Conservation (phyloP, 495 filamentous ascomycete species). For the Articulospora tetracladia region DNA sequence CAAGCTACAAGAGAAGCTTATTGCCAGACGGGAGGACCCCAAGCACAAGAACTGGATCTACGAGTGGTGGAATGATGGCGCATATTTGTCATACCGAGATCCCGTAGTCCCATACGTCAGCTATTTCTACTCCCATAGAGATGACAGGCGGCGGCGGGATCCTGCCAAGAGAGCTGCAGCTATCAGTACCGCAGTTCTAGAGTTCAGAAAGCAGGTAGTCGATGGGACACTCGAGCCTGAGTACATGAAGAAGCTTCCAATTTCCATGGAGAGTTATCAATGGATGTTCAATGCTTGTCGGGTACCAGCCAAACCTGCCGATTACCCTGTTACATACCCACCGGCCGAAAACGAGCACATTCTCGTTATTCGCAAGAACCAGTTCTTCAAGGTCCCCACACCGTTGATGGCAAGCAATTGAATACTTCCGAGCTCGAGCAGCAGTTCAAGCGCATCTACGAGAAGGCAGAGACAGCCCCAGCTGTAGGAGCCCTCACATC, state of each 20-base stretch:
- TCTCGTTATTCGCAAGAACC: constrained; percentile 87
- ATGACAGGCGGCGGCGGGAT: constrained; percentile 83
- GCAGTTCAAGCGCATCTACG: constrained; percentile 82
- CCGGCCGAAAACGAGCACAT: constrained; percentile 76
- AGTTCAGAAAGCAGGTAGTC: constrained; percentile 94
- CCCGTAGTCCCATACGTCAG: constrained; percentile 97
- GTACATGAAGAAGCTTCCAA: constrained; percentile 93
- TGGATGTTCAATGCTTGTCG: constrained; percentile 98
- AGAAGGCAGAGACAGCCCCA: constrained; percentile 60
- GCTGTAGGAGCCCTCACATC: constrained; percentile 83
- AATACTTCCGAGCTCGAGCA: constrained; percentile 83
- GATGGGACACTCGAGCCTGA: constrained; percentile 83
- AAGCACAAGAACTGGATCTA: constrained; percentile 88
- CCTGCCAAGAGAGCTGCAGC: constrained; percentile 92
- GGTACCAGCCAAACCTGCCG: constrained; percentile 75
- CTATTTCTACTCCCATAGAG: constrained; percentile 98
- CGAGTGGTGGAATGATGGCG: constrained; percentile 96
- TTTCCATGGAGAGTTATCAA: constrained; percentile 96
- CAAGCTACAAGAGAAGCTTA: constrained; percentile 81
- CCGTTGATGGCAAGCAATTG: constrained; percentile 75
- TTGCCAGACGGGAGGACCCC: constrained; percentile 78
- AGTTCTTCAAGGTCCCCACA: constrained; percentile 87
- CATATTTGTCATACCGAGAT: constrained; percentile 90
- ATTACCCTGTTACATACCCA: constrained; percentile 80
- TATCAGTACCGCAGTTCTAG: constrained; percentile 75